Percentiles rank a stretch among this genome's conserved stretches.
Evolutionary conservation across 2,329 filamentous ascomycete genomes (phyloP).

Genomic region (Botrytis galanthina): DNA sequence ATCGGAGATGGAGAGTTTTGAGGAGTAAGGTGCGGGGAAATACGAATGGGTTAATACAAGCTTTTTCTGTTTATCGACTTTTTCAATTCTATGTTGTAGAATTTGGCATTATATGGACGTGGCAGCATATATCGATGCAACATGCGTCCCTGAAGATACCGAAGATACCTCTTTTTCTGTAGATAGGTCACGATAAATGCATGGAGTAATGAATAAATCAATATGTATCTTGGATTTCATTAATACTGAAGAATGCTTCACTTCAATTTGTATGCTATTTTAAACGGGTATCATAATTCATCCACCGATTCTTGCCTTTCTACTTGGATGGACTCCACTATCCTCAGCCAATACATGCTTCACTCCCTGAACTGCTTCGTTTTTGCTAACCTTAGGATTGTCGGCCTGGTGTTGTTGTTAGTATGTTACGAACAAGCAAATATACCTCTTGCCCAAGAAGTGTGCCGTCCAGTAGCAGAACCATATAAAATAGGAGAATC

Average conservation of each 20-base stretch:
- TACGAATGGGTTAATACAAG: constrained; percentile 17
- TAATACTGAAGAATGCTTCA: neutral
- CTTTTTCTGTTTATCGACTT: constrained; percentile 15
- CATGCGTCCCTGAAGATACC: constrained; percentile 18
- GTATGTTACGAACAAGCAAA: neutral
- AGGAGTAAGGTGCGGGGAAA: constrained; percentile 11
- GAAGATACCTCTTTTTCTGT: constrained; percentile 31
- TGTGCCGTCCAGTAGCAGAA: neutral
- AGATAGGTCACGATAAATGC: constrained; percentile 29
- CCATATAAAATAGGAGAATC: neutral
- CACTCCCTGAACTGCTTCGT: constrained; percentile 30
- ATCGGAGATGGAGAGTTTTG: neutral
- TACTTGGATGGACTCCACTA: constrained; percentile 36
- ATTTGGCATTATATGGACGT: constrained; percentile 14
- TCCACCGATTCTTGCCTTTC: constrained; percentile 31
- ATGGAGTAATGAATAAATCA: constrained; percentile 24
- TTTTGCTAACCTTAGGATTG: constrained; percentile 6
- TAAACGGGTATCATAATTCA: constrained; percentile 3
- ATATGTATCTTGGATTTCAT: constrained; percentile 10
- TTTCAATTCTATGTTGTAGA: constrained; percentile 19
- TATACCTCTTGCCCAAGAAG: neutral
- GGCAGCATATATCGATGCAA: constrained; percentile 10
- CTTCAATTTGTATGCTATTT: neutral
- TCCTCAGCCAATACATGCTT: constrained; percentile 31
- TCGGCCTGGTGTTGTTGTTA: constrained; percentile 9